A percentile compares a stretch with the other conserved stretches of the same genome.
These are phyloP conservation scores for Penicillium canescens DNA, from an alignment of 495 filamentous ascomycete species.

Conservation along the genomic window DNA sequence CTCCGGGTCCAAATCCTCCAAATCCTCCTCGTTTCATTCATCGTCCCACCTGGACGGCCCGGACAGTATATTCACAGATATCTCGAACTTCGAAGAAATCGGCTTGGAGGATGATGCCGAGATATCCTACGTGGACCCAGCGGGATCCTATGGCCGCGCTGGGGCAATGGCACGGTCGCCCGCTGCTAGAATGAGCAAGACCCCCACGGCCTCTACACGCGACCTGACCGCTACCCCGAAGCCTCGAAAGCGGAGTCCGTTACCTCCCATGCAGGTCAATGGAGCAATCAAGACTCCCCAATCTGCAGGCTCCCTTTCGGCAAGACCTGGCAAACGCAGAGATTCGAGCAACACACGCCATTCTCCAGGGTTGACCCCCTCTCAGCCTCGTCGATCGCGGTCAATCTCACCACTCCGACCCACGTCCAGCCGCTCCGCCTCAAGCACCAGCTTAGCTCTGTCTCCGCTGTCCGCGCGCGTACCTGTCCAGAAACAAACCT, in stretches of 20 bases:
- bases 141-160: conserved; percentile 30
- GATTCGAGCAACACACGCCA: conserved; percentile 22
- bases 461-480: conserved; percentile 36
- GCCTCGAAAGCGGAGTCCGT: conserved; percentile 44
- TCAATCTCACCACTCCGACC: conserved; percentile 43
- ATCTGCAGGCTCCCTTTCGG: conserved; percentile 20
- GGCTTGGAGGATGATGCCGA: conserved; percentile 71
- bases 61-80: conserved; percentile 64
- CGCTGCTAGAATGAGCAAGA: conserved; percentile 33
- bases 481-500: conserved; percentile 46
- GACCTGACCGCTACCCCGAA: conserved; percentile 44
- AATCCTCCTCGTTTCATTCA: conserved; percentile 85
- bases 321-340: conserved; percentile 25
- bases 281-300: conserved; percentile 23
- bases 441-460: conserved; percentile 35
- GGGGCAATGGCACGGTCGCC: conserved; percentile 33
- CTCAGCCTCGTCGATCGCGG: conserved; percentile 36
- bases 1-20: conserved; percentile 83
- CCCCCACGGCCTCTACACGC: conserved; percentile 38
- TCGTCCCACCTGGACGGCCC: conserved; percentile 67
- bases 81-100: conserved; percentile 90
- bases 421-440: conserved; percentile 30
- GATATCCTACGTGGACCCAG: conserved; percentile 26
- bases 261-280: conserved; percentile 32
- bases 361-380: conserved; percentile 25